These are phyloP conservation scores for Flaveria floridana DNA, from an alignment of 140 eudicot species.

Conservation along the genomic window DNA sequence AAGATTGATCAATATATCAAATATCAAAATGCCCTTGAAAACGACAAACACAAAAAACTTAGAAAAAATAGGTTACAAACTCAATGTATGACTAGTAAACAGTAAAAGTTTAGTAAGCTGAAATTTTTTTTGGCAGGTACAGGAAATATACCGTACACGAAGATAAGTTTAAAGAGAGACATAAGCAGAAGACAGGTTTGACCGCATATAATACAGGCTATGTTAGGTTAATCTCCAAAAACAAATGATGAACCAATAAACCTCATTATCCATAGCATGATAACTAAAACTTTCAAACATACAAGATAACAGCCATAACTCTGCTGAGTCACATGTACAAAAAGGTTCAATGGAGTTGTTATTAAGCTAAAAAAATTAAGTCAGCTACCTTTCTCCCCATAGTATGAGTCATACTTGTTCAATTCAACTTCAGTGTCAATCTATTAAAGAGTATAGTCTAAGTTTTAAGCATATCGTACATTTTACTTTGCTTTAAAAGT, in stretches of 20 bases:
- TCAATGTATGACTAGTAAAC: not conserved
- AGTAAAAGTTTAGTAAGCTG: not conserved
- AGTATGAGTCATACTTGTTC: not conserved
- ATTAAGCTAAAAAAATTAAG: not conserved
- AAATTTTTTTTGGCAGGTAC: not conserved
- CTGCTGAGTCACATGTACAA: not conserved
- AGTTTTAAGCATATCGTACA: slow-evolving; percentile 11
- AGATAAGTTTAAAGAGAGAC: not conserved
- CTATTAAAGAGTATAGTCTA: slow-evolving; percentile 12
- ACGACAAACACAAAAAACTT: not conserved
- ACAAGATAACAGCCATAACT: not conserved
- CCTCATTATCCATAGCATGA: slow-evolving; percentile 12
- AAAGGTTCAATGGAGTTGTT: slow-evolving; percentile 44
- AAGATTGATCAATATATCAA: not conserved
- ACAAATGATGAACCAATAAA: not conserved
- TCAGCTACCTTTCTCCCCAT: not conserved
- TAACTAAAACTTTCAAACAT: not conserved
- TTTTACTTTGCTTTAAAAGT: not conserved
- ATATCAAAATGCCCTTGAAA: not conserved
- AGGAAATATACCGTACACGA: not conserved
- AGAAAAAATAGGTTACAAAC: not conserved
- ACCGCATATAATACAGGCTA: not conserved
- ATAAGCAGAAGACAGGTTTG: not conserved
- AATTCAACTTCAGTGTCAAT: not conserved
- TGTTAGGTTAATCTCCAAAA: slow-evolving; percentile 14